These are phyloP conservation scores for Diplodia intermedia DNA, from an alignment of 2,329 filamentous ascomycete genomes.

Conservation along the genomic window DNA sequence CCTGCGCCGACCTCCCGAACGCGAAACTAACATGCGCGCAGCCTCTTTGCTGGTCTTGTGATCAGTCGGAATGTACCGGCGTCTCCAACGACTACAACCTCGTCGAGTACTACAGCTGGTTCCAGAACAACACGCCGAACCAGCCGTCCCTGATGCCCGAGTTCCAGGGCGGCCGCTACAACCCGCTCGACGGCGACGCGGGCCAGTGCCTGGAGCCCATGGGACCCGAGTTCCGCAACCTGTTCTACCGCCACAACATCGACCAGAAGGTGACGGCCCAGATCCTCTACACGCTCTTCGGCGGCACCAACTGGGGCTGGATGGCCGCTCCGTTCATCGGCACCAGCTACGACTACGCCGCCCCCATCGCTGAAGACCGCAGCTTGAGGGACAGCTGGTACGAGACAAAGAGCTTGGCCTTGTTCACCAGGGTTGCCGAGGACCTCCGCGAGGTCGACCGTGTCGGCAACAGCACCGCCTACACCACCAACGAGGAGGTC, in stretches of 20 bases:
- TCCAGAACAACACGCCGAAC: constrained; percentile 49
- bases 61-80: constrained; percentile 66
- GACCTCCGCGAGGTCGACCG: constrained; percentile 64
- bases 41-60: constrained; percentile 67
- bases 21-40: not conserved
- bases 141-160: constrained; percentile 65
- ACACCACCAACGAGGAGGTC: constrained; percentile 61
- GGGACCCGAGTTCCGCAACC: constrained; percentile 65
- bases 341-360: constrained; percentile 69
- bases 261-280: constrained; percentile 66
- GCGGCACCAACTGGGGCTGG: constrained; percentile 69
- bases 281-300: constrained; percentile 70
- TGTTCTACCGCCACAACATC: constrained; percentile 70
- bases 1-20: too few relatives aligned
- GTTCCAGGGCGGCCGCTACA: constrained; percentile 67
- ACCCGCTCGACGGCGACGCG: constrained; percentile 66
- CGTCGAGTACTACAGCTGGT: constrained; percentile 57
- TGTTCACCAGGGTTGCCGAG: constrained; percentile 65
- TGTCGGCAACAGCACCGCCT: constrained; percentile 56
- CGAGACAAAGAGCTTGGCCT: constrained; percentile 66
- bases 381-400: constrained; percentile 66
- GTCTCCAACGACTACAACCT: constrained; percentile 63
- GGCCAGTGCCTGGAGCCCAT: constrained; percentile 63
- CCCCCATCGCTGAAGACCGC: constrained; percentile 67
- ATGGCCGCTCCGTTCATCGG: constrained; percentile 64